A percentile compares a stretch with the other conserved stretches of the same genome.
These are phyloP conservation scores for Schwanniomyces polymorphus DNA, from an alignment of 805 yeast genomes.

Conservation along the genomic window DNA sequence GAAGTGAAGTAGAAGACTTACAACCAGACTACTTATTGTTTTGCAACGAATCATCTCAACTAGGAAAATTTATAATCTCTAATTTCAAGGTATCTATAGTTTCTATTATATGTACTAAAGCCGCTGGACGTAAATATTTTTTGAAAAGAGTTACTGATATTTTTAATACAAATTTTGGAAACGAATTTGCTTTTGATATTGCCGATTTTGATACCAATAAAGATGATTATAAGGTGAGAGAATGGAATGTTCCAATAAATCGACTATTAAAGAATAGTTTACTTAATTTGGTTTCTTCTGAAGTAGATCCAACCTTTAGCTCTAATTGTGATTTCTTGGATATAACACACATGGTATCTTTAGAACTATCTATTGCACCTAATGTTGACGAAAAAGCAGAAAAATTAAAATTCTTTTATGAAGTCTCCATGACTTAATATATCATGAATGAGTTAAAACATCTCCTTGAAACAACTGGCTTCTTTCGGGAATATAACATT, in stretches of 20 bases:
- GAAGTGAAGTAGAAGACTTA: background rate
- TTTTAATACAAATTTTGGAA: background rate
- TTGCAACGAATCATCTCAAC: slow-evolving; percentile 2
- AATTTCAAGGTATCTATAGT: background rate
- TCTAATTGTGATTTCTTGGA: background rate
- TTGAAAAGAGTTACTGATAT: background rate
- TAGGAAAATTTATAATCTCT: background rate
- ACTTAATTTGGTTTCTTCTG: background rate
- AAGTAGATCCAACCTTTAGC: background rate
- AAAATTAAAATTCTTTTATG: too few species aligned
- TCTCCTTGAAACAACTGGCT: too few species aligned
- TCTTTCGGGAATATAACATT: too few species aligned
- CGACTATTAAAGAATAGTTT: background rate
- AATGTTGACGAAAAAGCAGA: background rate
- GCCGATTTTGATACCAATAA: background rate
- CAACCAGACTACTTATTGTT: background rate
- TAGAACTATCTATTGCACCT: background rate
- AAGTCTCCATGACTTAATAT: too few species aligned
- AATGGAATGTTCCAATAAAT: background rate
- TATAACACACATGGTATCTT: background rate
- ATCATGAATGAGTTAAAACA: too few species aligned
- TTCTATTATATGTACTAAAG: background rate
- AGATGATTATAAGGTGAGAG: background rate
- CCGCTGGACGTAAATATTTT: background rate
- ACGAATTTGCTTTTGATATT: slow-evolving; percentile 2